These are phyloP conservation scores for Mycena leptocephala DNA, from an alignment of 768 basidiomycete genomes.

Conservation along the genomic window DNA sequence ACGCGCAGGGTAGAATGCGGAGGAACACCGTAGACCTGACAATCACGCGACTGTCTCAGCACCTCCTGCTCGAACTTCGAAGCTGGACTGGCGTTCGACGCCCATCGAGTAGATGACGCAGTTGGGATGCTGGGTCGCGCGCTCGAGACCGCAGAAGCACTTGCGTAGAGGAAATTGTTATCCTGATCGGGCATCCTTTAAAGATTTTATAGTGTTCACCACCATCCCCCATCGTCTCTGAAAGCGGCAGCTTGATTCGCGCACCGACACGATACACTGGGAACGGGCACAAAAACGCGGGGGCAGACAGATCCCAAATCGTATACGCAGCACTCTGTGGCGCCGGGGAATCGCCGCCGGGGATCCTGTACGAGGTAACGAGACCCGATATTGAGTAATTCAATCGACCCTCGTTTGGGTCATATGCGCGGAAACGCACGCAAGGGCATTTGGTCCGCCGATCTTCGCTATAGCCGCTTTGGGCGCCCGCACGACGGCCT, in stretches of 20 bases:
- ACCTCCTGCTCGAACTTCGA: conserved; percentile 62
- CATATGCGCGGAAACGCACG: neutral
- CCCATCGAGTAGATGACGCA: conserved; percentile 65
- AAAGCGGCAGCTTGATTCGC: neutral
- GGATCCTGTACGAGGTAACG: too few species aligned
- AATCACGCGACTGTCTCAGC: conserved; percentile 46
- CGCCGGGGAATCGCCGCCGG: too few species aligned
- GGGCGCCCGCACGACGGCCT: conserved; percentile 5
- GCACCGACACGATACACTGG: conserved; percentile 42
- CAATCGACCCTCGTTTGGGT: too few species aligned
- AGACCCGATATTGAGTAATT: too few species aligned
- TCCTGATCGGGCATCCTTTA: too few species aligned
- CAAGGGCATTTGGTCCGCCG: neutral
- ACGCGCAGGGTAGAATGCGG: too few species aligned
- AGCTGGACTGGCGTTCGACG: conserved; percentile 60
- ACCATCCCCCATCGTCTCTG: conserved; percentile 61
- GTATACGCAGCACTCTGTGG: neutral
- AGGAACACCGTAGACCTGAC: conserved; percentile 50
- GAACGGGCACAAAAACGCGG: conserved; percentile 48
- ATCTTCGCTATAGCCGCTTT: neutral
- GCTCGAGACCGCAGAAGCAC: conserved; percentile 65
- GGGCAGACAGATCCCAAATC: conserved; percentile 49
- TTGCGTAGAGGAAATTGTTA: conserved; percentile 46
- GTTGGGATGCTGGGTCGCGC: conserved; percentile 54
- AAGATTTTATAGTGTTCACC: neutral